Base-by-base conservation (phyloP, 495 filamentous ascomycete genomes). In the Physcia stellaris region DNA sequence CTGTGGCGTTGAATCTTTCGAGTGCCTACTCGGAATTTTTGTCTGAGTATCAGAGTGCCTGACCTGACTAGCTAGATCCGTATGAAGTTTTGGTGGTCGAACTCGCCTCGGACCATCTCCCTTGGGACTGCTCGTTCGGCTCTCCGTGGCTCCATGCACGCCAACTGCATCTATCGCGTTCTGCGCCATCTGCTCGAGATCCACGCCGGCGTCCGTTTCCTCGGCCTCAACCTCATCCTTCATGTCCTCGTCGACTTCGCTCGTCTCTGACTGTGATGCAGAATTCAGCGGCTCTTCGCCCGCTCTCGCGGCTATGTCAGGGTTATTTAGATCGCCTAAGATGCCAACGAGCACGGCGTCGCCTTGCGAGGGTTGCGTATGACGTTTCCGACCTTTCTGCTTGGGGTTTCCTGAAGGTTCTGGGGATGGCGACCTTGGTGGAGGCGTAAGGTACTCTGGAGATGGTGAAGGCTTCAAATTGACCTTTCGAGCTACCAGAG, bases 321-420 rank as follows among this genome's bases (percentile, higher is more conserved):
- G 67, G 43, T 54, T 53, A 43, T 61, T 58, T 40, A 60, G 60
- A 27, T 50, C 64, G 57, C 43, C 46, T 37, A 69, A 44, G 59
- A 52, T 50, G n/a, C 51, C 47, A 41, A 71, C 63, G 46, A 69
- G 61, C 49, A 67, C 63, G 40, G 57, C 54, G 51, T 69, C 62
- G 46, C 59, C 63, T 42, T 49, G 48, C 37, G 47, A 50, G 36
- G 58, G 54, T 50, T 54, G 48, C 46, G 55, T 48, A 44, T 47
- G 48, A 47, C 53, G 57, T 56, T 59, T 66, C 57, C 51, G 44
- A 30, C 40, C 36, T 21, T 33, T 47, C 19, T 35, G 28, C 33
- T 37, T 26, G 35, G 43, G 47, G 23, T 24, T 39, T 33, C 47
- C 43, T 26, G 32, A 22, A 29, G 33, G 41, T 31, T 53, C 47